Base-by-base conservation (phyloP, 306 rosid species). In the Hippophae tibetana region DNA sequence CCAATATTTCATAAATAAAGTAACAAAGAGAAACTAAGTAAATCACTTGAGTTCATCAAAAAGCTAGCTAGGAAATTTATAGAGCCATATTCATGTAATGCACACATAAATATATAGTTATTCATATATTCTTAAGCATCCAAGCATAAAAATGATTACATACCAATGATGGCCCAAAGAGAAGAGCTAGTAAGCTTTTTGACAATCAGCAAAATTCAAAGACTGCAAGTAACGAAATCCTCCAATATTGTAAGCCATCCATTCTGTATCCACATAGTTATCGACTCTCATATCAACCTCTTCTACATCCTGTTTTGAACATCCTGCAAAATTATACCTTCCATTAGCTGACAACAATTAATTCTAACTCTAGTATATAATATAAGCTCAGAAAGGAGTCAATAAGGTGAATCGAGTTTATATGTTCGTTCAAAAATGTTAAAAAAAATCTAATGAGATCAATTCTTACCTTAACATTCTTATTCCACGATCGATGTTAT, bases 231-330 rank as follows among this genome's bases (percentile, higher is more conserved):
- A 65, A 12, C 72, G 81, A 76, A 76, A 92, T 3, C 86, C 87
- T 75, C 98, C 96, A 44, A 92, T 70, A 18, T 18, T 18, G 68
- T 92, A 92, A 1, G 98, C 98, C 82, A 92, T 79, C 98, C 98
- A 92, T 64, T 92, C 95, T 0, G 86, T 85, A 53, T 92, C 89
- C 12, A 92, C 86, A 2, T 71, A 65, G 67, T 53, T 62, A 12
- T 72, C 78, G 23, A 81, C 82, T 61, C 82, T 69, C 60, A 85
- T 46, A 73, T 85, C 82, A 71, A 92, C 64, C 78, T 79, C 86
- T 74, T 92, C 98, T 3, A 70, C 89, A 27, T 74, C 72, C 10
- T 65, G 54, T 63, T 18, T 87, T 92, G 85, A 92, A 87, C 62
- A 78, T 76, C 74, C 95, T 89, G 58, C 58, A 48, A 12, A 12